Conservation (phyloP, 768 basidiomycete genomes). For the Lyophyllum decastes region DNA sequence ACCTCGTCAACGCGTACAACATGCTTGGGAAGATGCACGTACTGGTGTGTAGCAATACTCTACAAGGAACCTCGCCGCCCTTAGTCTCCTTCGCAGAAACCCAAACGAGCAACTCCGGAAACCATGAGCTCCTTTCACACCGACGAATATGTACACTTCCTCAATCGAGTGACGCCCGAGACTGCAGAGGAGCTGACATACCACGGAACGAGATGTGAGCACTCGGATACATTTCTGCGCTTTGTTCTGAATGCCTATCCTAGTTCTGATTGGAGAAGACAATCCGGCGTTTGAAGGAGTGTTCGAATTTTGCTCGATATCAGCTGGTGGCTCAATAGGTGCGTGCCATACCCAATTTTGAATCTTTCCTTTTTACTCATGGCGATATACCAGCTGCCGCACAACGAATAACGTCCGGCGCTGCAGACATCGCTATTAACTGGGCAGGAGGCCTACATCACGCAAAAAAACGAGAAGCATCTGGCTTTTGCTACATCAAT, state of each 20-base stretch:
- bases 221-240: neutral
- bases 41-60: slow-evolving; percentile 51
- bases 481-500: slow-evolving; percentile 99
- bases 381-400: slow-evolving; percentile 63
- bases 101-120: slow-evolving; percentile 68
- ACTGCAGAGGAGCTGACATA: slow-evolving; percentile 85
- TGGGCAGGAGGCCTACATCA: slow-evolving; percentile 99
- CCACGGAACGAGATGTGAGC: slow-evolving; percentile 78
- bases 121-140: slow-evolving; percentile 94
- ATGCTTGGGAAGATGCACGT: slow-evolving; percentile 94
- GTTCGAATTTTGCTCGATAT: slow-evolving; percentile 96
- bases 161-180: slow-evolving; percentile 88
- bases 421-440: slow-evolving; percentile 92
- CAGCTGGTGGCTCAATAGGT: slow-evolving; percentile 94
- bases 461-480: slow-evolving; percentile 98
- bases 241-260: slow-evolving; percentile 17
- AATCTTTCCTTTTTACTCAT: neutral
- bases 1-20: slow-evolving; percentile 86
- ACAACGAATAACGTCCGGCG: slow-evolving; percentile 74
- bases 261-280: slow-evolving; percentile 80
- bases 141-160: slow-evolving; percentile 96
- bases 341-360: slow-evolving; percentile 22
- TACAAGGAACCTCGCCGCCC: neutral
- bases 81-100: slow-evolving; percentile 46
- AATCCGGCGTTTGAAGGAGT: slow-evolving; percentile 96